phyloP scores from a whole-genome alignment of 495 filamentous ascomycete species.

The Trichoderma erinaceum region DNA sequence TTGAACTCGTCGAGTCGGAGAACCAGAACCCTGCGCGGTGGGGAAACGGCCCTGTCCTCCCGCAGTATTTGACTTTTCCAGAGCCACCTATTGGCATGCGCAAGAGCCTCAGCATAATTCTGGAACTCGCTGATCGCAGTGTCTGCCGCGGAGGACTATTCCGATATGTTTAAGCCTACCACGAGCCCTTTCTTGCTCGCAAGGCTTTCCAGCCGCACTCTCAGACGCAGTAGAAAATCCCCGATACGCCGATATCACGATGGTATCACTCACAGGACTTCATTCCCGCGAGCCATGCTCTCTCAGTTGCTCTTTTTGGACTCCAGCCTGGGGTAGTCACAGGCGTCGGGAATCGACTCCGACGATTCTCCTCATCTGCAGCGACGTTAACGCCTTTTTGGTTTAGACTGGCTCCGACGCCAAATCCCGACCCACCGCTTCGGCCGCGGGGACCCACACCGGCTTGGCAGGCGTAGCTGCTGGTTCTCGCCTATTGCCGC shows the following conservation, averaged over 20 bases:
- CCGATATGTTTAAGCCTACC: neutral
- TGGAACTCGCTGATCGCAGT: neutral
- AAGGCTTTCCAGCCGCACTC: neutral
- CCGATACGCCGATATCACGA: too few relatives aligned
- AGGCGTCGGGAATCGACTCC: slow-evolving; percentile 8
- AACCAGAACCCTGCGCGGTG: neutral
- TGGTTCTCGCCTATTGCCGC: neutral
- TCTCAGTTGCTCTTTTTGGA: neutral
- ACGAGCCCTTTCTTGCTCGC: neutral
- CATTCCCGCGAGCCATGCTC: neutral
- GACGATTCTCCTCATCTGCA: neutral
- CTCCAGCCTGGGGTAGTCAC: neutral
- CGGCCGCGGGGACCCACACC: slow-evolving; percentile 6
- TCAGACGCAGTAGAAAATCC: neutral
- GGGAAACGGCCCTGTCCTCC: neutral
- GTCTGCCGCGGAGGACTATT: neutral
- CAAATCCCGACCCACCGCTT: neutral
- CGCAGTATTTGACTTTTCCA: neutral
- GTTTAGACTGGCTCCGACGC: neutral
- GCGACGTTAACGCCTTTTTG: neutral
- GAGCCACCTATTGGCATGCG: neutral
- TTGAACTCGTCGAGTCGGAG: neutral
- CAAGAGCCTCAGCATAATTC: neutral
- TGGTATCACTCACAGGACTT: neutral
- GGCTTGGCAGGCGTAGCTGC: neutral